phyloP scores from a whole-genome alignment of 2,329 filamentous ascomycete genomes.

The Diaporthe destruens region DNA sequence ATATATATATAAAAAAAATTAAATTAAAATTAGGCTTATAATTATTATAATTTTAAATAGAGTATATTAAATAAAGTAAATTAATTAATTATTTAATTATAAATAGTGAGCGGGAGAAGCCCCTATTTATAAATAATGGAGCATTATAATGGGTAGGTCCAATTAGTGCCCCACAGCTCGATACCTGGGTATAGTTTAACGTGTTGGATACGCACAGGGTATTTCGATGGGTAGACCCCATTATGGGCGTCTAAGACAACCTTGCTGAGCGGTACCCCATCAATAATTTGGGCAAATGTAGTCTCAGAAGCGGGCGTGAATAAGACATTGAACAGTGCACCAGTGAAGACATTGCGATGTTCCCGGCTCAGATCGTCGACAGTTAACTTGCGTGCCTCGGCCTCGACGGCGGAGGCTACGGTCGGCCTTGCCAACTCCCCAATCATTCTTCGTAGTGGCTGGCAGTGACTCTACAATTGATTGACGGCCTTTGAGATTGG shows the following conservation, averaged over 20 bases:
- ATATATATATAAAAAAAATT: too few species aligned
- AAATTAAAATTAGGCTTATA: too few species aligned
- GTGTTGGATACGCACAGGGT: slow-evolving; percentile 27
- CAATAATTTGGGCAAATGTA: slow-evolving; percentile 17
- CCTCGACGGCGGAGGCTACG: not conserved
- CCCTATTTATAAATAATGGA: too few species aligned
- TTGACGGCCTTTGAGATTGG: too few species aligned
- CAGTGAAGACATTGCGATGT: slow-evolving; percentile 15
- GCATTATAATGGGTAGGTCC: too few species aligned
- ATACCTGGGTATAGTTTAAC: slow-evolving; percentile 37
- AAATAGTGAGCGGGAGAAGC: too few species aligned
- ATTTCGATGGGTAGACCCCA: not conserved
- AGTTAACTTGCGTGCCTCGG: not conserved
- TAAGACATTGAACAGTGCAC: slow-evolving; percentile 18
- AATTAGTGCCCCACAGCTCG: too few species aligned
- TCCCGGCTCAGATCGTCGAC: not conserved
- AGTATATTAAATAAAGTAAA: too few species aligned
- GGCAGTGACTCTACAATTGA: too few species aligned
- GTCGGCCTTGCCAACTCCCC: not conserved
- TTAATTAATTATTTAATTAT: too few species aligned
- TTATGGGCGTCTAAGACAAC: not conserved
- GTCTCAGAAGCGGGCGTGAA: not conserved
- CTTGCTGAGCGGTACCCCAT: slow-evolving; percentile 15
- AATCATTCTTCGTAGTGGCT: too few species aligned
- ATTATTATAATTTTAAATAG: too few species aligned